These are phyloP conservation scores for Cladosporium sp. DNA, from an alignment of 2,329 filamentous ascomycete species.

Conservation along the genomic window DNA sequence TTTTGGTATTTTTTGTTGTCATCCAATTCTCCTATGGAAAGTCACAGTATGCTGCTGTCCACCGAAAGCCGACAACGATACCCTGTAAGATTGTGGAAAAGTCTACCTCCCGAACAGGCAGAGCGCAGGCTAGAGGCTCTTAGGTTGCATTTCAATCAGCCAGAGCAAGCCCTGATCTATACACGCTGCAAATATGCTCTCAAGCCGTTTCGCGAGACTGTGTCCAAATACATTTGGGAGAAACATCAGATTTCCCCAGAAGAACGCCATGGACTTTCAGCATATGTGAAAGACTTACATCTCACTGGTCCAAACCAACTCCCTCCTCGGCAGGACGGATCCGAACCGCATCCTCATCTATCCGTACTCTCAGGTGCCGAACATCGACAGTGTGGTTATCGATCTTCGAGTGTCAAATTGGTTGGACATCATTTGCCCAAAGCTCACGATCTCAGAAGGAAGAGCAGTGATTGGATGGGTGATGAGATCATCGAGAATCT, in stretches of 20 bases:
- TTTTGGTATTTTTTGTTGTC: not conserved
- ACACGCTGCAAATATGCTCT: constrained; percentile 16
- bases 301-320: constrained; percentile 12
- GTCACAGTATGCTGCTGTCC: not conserved
- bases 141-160: not conserved
- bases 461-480: constrained; percentile 3
- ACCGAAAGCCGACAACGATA: not conserved
- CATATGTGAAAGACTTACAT: not conserved
- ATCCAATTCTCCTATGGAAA: not conserved
- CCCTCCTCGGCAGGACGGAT: not conserved
- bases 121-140: not conserved
- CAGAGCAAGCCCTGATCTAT: constrained; percentile 7
- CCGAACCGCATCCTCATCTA: constrained; percentile 13
- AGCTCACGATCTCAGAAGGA: constrained; percentile 5
- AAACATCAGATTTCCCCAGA: constrained; percentile 5
- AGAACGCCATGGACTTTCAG: constrained; percentile 1
- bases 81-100: not conserved
- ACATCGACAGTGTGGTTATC: constrained; percentile 9
- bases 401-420: constrained; percentile 13
- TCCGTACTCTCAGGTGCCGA: constrained; percentile 9
- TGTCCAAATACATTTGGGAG: constrained; percentile 16
- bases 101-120: not conserved
- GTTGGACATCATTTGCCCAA: constrained; percentile 13
- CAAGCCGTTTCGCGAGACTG: constrained; percentile 15
- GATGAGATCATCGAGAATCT: constrained; percentile 13